Conservation (phyloP, 2,329 filamentous ascomycete species). For the Hypoxylon sp. region DNA sequence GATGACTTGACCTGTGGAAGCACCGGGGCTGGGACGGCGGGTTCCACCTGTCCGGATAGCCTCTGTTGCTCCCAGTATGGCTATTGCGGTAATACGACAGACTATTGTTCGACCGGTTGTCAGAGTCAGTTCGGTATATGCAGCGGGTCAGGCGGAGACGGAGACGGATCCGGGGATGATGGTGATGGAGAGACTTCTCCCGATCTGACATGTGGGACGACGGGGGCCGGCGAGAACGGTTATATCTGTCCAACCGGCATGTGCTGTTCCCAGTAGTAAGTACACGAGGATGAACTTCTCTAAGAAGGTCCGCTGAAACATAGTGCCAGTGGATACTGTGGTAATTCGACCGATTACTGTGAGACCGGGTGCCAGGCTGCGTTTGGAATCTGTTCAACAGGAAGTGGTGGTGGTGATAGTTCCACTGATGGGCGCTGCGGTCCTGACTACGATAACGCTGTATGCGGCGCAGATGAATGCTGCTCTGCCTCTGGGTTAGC, state of each 20-base stretch:
- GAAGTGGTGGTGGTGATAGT: conserved; percentile 41
- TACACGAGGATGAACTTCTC: background rate
- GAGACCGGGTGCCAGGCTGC: conserved; percentile 37
- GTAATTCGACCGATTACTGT: conserved; percentile 40
- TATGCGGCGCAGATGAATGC: conserved; percentile 50
- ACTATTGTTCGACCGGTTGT: conserved; percentile 30
- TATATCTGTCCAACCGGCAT: conserved; percentile 38
- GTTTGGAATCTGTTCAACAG: conserved; percentile 33
- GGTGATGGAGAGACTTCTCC: conserved; percentile 32
- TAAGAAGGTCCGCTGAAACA: conserved; percentile 4
- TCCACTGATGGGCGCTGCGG: conserved; percentile 58
- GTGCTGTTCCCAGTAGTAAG: conserved; percentile 41
- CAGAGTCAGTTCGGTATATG: conserved; percentile 29
- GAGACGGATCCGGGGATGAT: conserved; percentile 15
- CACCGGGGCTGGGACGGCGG: conserved; percentile 37
- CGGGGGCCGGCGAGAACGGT: conserved; percentile 38
- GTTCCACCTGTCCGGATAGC: conserved; percentile 38
- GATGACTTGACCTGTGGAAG: conserved; percentile 39
- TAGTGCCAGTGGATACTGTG: conserved; percentile 38
- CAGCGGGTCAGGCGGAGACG: conserved; percentile 27
- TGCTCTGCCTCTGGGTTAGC: conserved; percentile 54
- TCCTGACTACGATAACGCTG: conserved; percentile 45
- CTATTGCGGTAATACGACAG: conserved; percentile 31
- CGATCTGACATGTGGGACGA: conserved; percentile 40
- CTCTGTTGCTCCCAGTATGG: conserved; percentile 40